These are phyloP conservation scores for Colletotrichum gloeosporioides DNA, from an alignment of 2,329 filamentous ascomycete genomes.

Conservation along the genomic window DNA sequence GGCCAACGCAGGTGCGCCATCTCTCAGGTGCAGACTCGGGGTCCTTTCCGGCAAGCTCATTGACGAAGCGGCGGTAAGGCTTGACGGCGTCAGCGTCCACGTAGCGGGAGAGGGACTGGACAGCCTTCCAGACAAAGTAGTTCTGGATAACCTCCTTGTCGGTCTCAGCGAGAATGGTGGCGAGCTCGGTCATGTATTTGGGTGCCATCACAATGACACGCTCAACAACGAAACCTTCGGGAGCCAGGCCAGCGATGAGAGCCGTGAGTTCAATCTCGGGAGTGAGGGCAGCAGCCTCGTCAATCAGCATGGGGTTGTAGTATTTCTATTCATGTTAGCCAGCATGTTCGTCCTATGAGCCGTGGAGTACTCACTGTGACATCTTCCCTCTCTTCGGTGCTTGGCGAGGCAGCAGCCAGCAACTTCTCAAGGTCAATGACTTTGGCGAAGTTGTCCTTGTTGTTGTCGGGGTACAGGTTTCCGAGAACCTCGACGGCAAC, in stretches of 20 bases:
- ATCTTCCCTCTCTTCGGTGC: conserved; percentile 63
- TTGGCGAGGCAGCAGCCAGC: conserved; percentile 63
- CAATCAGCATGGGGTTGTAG: conserved; percentile 67
- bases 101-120: conserved; percentile 55
- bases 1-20: conserved; percentile 68
- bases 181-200: conserved; percentile 63
- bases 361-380: conserved; percentile 50
- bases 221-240: conserved; percentile 52
- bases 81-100: conserved; percentile 66
- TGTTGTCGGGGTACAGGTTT: conserved; percentile 37
- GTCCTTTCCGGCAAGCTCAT: conserved; percentile 66
- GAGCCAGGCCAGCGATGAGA: conserved; percentile 58
- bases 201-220: conserved; percentile 65
- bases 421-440: conserved; percentile 65
- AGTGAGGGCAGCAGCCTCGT: conserved; percentile 58
- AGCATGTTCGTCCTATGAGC: background rate
- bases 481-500: conserved; percentile 27
- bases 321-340: conserved; percentile 49
- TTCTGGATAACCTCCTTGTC: conserved; percentile 60
- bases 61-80: conserved; percentile 64
- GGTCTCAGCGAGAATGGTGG: conserved; percentile 58
- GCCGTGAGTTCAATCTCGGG: conserved; percentile 61
- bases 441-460: conserved; percentile 43
- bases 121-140: conserved; percentile 70
- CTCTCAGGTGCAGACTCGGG: conserved; percentile 67